Conservation (phyloP, 345 rosid species). For the Ceriops tagal region DNA sequence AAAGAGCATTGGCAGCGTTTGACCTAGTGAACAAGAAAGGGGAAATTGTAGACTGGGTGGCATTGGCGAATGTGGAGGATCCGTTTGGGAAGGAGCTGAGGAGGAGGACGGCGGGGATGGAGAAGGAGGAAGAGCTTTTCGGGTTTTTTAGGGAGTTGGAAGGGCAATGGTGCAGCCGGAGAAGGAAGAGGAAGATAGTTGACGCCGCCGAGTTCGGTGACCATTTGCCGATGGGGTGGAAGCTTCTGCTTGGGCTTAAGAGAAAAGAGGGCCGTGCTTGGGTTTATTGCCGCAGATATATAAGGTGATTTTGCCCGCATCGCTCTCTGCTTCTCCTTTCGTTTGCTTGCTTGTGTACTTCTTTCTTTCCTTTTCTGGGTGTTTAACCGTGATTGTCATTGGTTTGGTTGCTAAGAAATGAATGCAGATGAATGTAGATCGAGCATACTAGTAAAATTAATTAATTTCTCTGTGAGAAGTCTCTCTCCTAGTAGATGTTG, state of each 20-base stretch:
- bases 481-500: too few relatives aligned
- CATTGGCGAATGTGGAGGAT: conserved; percentile 42
- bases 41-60: conserved; percentile 37
- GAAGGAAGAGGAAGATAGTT: conserved; percentile 77
- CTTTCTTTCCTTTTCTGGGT: background rate
- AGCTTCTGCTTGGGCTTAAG: conserved; percentile 63
- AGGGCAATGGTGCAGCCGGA: conserved; percentile 78
- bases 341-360: background rate
- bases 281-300: conserved; percentile 63
- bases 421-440: too few relatives aligned
- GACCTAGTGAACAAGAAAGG: conserved; percentile 53
- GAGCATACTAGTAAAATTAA: too few relatives aligned
- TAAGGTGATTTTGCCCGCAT: conserved; percentile 37
- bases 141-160: conserved; percentile 54
- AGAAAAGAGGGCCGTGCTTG: conserved; percentile 67
- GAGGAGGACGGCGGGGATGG: conserved; percentile 55
- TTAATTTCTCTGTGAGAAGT: too few relatives aligned
- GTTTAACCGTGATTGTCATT: background rate
- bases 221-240: conserved; percentile 63
- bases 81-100: conserved; percentile 53
- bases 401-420: background rate
- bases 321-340: background rate
- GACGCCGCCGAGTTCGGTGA: conserved; percentile 61
- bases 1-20: conserved; percentile 15
- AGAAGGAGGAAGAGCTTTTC: conserved; percentile 52